Percentiles rank a stretch among this genome's conserved stretches.
These are phyloP conservation scores for Flaveria robusta DNA, from an alignment of 129 eudicot genomes.

Conservation along the genomic window DNA sequence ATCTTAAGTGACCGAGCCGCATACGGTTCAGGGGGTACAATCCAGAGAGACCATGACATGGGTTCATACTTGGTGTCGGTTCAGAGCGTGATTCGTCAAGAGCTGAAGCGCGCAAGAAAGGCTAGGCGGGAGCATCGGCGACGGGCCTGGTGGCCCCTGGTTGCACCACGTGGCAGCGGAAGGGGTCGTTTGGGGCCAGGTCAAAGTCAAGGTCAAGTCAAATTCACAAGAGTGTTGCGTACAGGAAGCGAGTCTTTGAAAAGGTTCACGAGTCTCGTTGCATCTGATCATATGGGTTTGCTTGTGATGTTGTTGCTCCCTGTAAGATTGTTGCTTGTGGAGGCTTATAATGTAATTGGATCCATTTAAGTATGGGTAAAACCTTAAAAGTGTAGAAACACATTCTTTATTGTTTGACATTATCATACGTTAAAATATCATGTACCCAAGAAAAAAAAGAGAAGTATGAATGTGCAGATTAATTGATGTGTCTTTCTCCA, in stretches of 20 bases:
- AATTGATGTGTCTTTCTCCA: not conserved
- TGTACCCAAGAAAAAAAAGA: not conserved
- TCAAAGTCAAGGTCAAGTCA: constrained; percentile 38
- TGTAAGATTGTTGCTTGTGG: constrained; percentile 47
- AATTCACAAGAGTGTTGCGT: constrained; percentile 51
- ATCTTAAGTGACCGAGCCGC: constrained; percentile 81
- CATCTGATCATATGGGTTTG: constrained; percentile 81
- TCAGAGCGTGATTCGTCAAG: constrained; percentile 67
- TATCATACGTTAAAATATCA: not conserved
- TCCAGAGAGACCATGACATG: constrained; percentile 85
- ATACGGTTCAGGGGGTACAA: constrained; percentile 72
- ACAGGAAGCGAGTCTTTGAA: constrained; percentile 61
- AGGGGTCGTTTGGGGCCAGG: constrained; percentile 24
- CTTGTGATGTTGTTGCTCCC: constrained; percentile 68
- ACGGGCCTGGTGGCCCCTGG: constrained; percentile 76
- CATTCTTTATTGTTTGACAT: constrained; percentile 32
- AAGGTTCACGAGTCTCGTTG: constrained; percentile 67
- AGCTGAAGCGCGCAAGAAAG: constrained; percentile 62
- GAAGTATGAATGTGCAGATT: not conserved
- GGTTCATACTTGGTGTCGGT: constrained; percentile 66
- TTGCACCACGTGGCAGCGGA: constrained; percentile 38
- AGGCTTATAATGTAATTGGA: constrained; percentile 20
- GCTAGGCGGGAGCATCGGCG: constrained; percentile 51
- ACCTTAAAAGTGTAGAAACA: not conserved
- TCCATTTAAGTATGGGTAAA: constrained; percentile 19